Percentiles rank a stretch among this genome's conserved stretches.
phyloP scores from a whole-genome alignment of 1,284 basidiomycete genomes.

The Apiotrichum veenhuisii region DNA sequence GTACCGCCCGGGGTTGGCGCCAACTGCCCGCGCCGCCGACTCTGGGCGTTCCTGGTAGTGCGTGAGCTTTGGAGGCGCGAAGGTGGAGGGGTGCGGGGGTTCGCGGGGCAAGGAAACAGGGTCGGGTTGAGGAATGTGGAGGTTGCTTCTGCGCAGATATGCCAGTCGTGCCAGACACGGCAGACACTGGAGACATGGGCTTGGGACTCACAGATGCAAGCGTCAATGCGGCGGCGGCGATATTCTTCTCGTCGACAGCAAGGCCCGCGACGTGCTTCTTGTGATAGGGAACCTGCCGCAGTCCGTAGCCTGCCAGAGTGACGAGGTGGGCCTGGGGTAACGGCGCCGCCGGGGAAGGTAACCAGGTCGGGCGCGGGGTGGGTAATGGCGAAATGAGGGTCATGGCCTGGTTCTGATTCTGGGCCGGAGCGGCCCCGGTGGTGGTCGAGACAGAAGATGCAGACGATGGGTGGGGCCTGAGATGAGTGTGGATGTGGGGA shows the following conservation, averaged over 20 bases:
- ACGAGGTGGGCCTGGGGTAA: neutral
- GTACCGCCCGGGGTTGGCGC: conserved; percentile 2
- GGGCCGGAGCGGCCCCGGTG: too few relatives aligned
- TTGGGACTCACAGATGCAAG: neutral
- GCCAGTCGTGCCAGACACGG: too few relatives aligned
- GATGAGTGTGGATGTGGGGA: too few relatives aligned
- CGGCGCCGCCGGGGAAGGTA: neutral
- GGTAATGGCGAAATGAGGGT: too few relatives aligned
- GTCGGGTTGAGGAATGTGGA: neutral
- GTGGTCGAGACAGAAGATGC: too few relatives aligned
- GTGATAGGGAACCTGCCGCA: neutral
- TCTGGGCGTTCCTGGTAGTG: conserved; percentile 1
- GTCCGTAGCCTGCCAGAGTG: neutral
- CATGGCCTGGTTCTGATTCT: too few relatives aligned
- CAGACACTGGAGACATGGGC: too few relatives aligned
- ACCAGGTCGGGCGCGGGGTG: too few relatives aligned
- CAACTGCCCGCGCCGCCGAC: conserved; percentile 2
- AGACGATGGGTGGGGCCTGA: too few relatives aligned
- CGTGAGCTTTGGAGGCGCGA: neutral
- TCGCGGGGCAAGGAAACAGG: too few relatives aligned
- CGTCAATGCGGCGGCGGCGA: neutral
- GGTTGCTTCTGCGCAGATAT: too few relatives aligned
- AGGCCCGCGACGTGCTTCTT: neutral
- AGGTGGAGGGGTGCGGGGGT: neutral
- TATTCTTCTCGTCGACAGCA: neutral